Base-by-base conservation (phyloP, 306 rosid genomes). In the Cyclanthera cordifolia region DNA sequence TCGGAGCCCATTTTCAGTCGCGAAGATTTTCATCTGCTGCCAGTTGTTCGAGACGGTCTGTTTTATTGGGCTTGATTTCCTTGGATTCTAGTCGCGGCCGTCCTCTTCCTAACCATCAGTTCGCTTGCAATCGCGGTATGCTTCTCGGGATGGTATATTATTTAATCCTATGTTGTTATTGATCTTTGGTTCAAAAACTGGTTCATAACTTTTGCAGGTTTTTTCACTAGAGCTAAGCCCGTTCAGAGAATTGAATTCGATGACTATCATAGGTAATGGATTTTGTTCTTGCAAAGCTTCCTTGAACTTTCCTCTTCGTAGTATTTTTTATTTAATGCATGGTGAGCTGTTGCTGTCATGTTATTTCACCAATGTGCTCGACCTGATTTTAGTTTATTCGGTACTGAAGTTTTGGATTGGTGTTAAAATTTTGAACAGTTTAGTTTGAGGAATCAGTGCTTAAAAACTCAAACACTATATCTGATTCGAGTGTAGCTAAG, bases 171-270 rank as follows among this genome's bases (percentile, higher is more conserved):
- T 25, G 39, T 24, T 23, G 4, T 12, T 0, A 6, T 43, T 23
- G 59, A 4, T 3, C 12, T 8, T 17, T 53, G 5, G 27, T 25
- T 23, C 4, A 27, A 5, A 60, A 63, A 41, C 17, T 39, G 16
- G 12, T 63, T n/a, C 30, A 7, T 17, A 17, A 41, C 37, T 51
- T 34, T 51, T 69, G 48, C 75, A 94, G 97, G 17, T 71, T 82
- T 94, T 75, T 76, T 94, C 32, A 90, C 97, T 20, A 85, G 96
- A 74, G 88, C 99, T 28, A 90, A 90, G 65, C 90, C 82, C 45
- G 79, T 76, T 1, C 76, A 74, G 74, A 75, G 30, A 53, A 83
- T 94, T 37, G 90, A 88, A 59, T 67, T 86, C 76, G 75, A 72
- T 57, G 99, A 94, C 82, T 72, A 77, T 4, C 99, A 90, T 84